Conservation (phyloP, 768 basidiomycete species). For the Chalciporus pseudorubinellus region DNA sequence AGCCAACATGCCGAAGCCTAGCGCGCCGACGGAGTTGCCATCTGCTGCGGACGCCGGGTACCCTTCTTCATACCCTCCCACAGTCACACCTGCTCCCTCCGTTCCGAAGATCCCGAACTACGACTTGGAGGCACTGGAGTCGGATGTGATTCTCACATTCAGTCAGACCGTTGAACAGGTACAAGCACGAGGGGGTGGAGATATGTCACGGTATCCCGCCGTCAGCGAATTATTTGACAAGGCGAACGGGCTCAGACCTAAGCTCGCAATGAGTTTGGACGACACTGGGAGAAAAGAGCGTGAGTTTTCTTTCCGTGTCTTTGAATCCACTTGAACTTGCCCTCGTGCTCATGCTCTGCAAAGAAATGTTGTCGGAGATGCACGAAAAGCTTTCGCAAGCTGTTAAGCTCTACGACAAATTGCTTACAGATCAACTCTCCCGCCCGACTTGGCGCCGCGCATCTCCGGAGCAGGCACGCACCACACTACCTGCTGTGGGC, state of each 20-base stretch:
- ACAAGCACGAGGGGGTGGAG: constrained; percentile 74
- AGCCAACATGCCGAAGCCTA: constrained; percentile 72
- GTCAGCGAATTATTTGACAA: constrained; percentile 84
- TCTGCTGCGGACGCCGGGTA: constrained; percentile 50
- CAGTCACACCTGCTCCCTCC: constrained; percentile 33
- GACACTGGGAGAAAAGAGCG: constrained; percentile 86
- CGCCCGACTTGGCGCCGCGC: constrained; percentile 61
- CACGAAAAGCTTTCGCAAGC: constrained; percentile 91
- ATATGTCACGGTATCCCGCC: constrained; percentile 78
- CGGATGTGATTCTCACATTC: constrained; percentile 86
- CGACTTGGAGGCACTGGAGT: constrained; percentile 79
- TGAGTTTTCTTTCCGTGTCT: constrained; percentile 36
- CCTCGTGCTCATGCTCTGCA: background rate
- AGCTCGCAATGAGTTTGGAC: constrained; percentile 78
- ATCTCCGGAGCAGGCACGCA: constrained; percentile 18
- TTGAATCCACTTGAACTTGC: background rate
- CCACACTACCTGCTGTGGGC: constrained; percentile 29
- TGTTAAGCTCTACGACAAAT: constrained; percentile 85
- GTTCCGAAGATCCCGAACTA: constrained; percentile 65
- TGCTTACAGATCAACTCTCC: constrained; percentile 80
- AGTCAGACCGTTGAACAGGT: constrained; percentile 87
- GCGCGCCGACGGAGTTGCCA: constrained; percentile 66
- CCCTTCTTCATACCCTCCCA: constrained; percentile 47
- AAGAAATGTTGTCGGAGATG: constrained; percentile 91
- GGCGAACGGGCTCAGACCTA: constrained; percentile 74